Conservation (phyloP, 179 eudicot species). For the Pouteria campechiana region DNA sequence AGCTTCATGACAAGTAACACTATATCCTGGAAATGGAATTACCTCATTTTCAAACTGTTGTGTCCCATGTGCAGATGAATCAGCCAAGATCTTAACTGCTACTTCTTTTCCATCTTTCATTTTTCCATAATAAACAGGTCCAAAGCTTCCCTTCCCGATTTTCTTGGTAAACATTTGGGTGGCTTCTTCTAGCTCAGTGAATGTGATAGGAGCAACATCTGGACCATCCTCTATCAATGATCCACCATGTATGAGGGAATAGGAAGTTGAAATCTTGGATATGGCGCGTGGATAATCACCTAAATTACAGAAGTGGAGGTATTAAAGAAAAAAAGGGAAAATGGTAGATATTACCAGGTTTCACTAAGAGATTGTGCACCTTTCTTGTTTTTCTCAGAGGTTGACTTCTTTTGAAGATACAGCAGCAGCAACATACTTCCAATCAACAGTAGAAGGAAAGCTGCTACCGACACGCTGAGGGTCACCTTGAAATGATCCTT, state of each 20-base stretch:
- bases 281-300: conserved; percentile 32
- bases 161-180: conserved; percentile 54
- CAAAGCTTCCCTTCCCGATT: conserved; percentile 92
- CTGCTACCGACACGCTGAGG: conserved; percentile 37
- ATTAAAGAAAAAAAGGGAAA: too few species aligned
- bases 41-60: conserved; percentile 95
- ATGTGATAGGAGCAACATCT: conserved; percentile 61
- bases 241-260: conserved; percentile 39
- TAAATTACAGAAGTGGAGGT: conserved; percentile 8
- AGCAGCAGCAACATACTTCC: conserved; percentile 35
- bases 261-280: conserved; percentile 34
- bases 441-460: conserved; percentile 32
- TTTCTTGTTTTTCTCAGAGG: conserved; percentile 27
- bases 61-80: conserved; percentile 78
- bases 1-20: too few species aligned
- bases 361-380: conserved; percentile 38
- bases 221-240: conserved; percentile 71
- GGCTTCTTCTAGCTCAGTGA: conserved; percentile 71
- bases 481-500: conserved; percentile 24
- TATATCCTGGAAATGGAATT: conserved; percentile 4
- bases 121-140: conserved; percentile 88
- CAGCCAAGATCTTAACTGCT: conserved; percentile 84
- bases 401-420: conserved; percentile 19
- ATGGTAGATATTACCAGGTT: too few species aligned
- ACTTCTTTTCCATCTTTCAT: conserved; percentile 85